Percentiles rank a stretch among this genome's conserved stretches.
phyloP scores from a whole-genome alignment of 2,329 filamentous ascomycete genomes.

The Alternaria ventricosa region DNA sequence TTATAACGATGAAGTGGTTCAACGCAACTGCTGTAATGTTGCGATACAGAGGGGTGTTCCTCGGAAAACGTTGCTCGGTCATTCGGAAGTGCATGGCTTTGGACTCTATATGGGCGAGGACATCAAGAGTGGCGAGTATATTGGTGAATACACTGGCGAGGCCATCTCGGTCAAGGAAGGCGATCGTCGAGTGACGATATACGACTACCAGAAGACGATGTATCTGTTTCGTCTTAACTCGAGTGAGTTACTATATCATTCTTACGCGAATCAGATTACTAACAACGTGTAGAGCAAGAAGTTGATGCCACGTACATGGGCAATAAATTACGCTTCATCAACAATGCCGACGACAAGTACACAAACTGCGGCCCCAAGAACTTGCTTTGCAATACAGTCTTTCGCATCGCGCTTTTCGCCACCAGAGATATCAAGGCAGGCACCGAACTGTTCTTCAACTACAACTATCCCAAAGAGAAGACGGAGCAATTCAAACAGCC shows the following conservation, averaged over 20 bases:
- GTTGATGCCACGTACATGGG: conserved; percentile 78
- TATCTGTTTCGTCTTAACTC: conserved; percentile 64
- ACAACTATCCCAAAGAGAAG: conserved; percentile 57
- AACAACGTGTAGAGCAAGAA: conserved; percentile 49
- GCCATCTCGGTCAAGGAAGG: conserved; percentile 74
- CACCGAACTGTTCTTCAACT: conserved; percentile 83
- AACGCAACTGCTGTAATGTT: conserved; percentile 73
- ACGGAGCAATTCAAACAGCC: conserved; percentile 34
- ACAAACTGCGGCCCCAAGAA: conserved; percentile 71
- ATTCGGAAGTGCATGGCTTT: conserved; percentile 76
- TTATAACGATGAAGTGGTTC: conserved; percentile 63
- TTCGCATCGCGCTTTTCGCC: conserved; percentile 77
- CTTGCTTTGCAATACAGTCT: conserved; percentile 73
- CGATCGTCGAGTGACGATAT: conserved; percentile 71
- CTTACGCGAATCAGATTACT: not conserved
- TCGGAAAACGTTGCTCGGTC: conserved; percentile 71
- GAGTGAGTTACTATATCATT: conserved; percentile 32
- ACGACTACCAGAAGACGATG: conserved; percentile 66
- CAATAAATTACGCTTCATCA: conserved; percentile 84
- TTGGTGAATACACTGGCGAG: conserved; percentile 83
- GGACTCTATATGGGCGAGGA: conserved; percentile 76
- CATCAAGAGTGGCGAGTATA: conserved; percentile 71
- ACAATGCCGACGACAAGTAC: conserved; percentile 67
- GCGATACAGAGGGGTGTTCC: conserved; percentile 70
- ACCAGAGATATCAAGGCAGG: conserved; percentile 70